Base-by-base conservation (phyloP, 2,329 filamentous ascomycete genomes). In the Aciculosporium take region DNA sequence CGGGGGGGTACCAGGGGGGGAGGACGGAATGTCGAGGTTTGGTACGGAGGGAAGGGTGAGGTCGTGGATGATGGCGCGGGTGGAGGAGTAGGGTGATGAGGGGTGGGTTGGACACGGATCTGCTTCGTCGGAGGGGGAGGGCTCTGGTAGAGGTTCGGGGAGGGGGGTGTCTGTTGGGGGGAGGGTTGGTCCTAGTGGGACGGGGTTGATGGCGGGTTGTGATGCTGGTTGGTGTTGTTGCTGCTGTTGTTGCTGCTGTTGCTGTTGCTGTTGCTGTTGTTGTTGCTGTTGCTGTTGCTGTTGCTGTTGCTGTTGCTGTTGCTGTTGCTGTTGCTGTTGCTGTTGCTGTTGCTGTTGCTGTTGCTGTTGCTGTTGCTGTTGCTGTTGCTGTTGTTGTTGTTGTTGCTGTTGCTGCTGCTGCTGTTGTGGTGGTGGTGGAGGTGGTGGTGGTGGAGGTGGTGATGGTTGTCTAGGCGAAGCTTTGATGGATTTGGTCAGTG, bases 1-100 rank as follows among this genome's bases (percentile, higher is more conserved):
- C 0, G 66, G 62, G 9, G 74, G 74, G 2, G 74, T 73, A 20
- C 74, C 74, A 1, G 80, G 78, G 1, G 84, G 84, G 4, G 83
- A 86, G 8, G 74, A 68, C 0, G 84, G 84, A 46, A 91, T 86
- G 50, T 78, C 68, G 52, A 86, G 75, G 60, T 85, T 79, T 1
- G 84, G 78, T 4, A 79, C 61, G 2, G 76, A 68, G 2, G 84
- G 84, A 33, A 89, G 69, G 20, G 84, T 91, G 32, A 89, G 72
- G 51, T 81, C 73, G 50, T 79, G 80, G 13, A 86, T 64, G 18
- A 78, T 62, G 23, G 75, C 67, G 48, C 82, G 78, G 45, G 69
- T 72, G 36, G 72, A 64, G 1, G 79, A 74, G 61, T 86, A 85
- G 1, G 82, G 82, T 1, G 81, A 88, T 3, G 67, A 60, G 24